These are phyloP conservation scores for Epicoccum sorghinum DNA, from an alignment of 2,329 filamentous ascomycete species.

Conservation along the genomic window DNA sequence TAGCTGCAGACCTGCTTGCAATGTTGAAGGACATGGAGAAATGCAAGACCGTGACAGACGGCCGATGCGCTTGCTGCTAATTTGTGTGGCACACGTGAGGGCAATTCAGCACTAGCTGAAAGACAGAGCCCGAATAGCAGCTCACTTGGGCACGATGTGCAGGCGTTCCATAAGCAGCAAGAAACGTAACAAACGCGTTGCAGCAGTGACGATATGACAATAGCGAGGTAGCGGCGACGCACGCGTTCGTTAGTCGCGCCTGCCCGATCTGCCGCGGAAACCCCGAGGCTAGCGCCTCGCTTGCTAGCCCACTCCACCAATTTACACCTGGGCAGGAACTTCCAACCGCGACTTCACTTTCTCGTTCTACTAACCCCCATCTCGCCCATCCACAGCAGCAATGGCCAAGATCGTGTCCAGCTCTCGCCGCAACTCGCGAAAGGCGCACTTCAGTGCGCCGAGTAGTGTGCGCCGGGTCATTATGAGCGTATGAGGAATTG, in stretches of 20 bases:
- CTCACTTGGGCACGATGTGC: neutral
- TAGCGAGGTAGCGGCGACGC: slow-evolving; percentile 7
- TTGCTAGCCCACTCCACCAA: slow-evolving; percentile 11
- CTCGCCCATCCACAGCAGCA: slow-evolving; percentile 52
- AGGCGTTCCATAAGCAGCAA: neutral
- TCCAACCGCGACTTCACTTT: slow-evolving; percentile 20
- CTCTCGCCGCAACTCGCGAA: slow-evolving; percentile 98
- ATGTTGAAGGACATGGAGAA: neutral
- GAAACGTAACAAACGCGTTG: slow-evolving; percentile 8
- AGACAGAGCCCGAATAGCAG: fast-evolving
- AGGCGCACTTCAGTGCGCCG: slow-evolving; percentile 95
- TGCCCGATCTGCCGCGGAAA: neutral
- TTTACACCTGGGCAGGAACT: slow-evolving; percentile 19
- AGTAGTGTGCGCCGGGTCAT: slow-evolving; percentile 93
- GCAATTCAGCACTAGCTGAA: neutral
- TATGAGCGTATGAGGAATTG: slow-evolving; percentile 80
- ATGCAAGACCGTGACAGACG: neutral
- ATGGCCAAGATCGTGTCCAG: slow-evolving; percentile 79
- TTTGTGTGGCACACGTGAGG: neutral
- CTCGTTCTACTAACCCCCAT: slow-evolving; percentile 40
- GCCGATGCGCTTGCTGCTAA: neutral
- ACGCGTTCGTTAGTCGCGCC: slow-evolving; percentile 16
- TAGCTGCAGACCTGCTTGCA: slow-evolving; percentile 2
- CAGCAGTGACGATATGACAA: slow-evolving; percentile 8
- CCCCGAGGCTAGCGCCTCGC: slow-evolving; percentile 12